A percentile compares a stretch with the other conserved stretches of the same genome.
Evolutionary conservation across 805 yeast species (phyloP).

Genomic region (Metschnikowia aberdeeniae): DNA sequence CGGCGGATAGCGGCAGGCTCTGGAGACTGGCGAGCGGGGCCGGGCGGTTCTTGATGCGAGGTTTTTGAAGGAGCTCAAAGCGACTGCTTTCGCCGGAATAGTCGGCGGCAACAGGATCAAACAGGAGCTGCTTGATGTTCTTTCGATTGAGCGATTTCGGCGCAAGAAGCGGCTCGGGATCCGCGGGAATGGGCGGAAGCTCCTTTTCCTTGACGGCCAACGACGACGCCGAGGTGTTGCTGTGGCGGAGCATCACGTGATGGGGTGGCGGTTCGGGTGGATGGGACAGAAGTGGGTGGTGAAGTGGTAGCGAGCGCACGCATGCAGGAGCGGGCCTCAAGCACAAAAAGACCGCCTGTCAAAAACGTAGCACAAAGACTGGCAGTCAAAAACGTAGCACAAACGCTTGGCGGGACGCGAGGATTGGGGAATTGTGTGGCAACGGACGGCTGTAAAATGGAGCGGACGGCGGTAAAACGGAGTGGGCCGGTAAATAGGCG

Average conservation of each 20-base stretch:
- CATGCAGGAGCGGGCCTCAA: no score
- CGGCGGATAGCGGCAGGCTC: conserved; percentile 3
- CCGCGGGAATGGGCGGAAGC: conserved; percentile 36
- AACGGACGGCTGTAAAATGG: no score
- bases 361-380: no score
- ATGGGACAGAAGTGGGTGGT: no score
- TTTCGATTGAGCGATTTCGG: conserved; percentile 37
- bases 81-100: conserved; percentile 8
- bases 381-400: no score
- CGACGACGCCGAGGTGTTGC: neutral
- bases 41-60: conserved; percentile 23
- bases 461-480: no score
- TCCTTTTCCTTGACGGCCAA: conserved; percentile 31
- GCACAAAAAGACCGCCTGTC: no score
- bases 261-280: no score
- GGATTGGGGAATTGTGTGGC: no score
- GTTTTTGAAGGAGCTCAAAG: conserved; percentile 13
- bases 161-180: conserved; percentile 22
- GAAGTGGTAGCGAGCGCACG: no score
- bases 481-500: no score
- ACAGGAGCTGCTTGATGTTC: conserved; percentile 34
- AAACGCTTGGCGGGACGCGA: no score
- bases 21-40: conserved; percentile 28
- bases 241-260: neutral
- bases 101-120: conserved; percentile 6